phyloP scores from a whole-genome alignment of 2,329 filamentous ascomycete species.

The Aspergillus texensis region DNA sequence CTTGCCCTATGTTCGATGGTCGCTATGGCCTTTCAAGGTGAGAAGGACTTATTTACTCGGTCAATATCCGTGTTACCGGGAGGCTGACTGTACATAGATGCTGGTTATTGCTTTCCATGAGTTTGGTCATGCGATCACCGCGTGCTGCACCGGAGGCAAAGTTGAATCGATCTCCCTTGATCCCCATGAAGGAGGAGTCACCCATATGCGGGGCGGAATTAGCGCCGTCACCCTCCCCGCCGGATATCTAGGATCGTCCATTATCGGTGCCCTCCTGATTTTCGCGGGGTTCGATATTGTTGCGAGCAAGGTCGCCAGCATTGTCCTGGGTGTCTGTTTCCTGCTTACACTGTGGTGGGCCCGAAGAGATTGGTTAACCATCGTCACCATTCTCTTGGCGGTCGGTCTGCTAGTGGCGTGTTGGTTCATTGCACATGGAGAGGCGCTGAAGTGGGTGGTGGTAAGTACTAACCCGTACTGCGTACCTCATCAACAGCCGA shows the following conservation, averaged over 20 bases:
- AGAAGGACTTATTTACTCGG: conserved; percentile 11
- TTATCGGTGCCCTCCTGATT: conserved; percentile 76
- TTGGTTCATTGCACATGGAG: conserved; percentile 79
- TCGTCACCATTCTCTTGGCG: conserved; percentile 69
- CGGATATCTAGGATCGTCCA: conserved; percentile 74
- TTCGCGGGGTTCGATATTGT: conserved; percentile 83
- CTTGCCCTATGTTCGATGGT: conserved; percentile 72
- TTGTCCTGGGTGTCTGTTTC: conserved; percentile 73
- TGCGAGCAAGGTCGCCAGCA: conserved; percentile 75
- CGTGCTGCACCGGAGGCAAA: conserved; percentile 70
- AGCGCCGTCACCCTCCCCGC: conserved; percentile 73
- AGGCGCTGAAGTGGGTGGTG: conserved; percentile 72
- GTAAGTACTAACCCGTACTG: conserved; percentile 42
- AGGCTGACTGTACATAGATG: conserved; percentile 56
- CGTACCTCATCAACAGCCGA: no score
- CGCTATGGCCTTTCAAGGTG: conserved; percentile 81
- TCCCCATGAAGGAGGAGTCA: conserved; percentile 76
- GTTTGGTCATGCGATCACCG: conserved; percentile 73
- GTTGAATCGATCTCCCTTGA: conserved; percentile 76
- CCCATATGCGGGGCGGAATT: conserved; percentile 73
- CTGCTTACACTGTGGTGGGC: conserved; percentile 82
- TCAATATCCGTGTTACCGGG: not conserved
- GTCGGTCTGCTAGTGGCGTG: conserved; percentile 72
- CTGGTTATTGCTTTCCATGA: conserved; percentile 83
- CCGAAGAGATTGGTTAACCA: conserved; percentile 75